A percentile compares a stretch with the other conserved stretches of the same genome.
Conservation (phyloP, 352 stramenopile genomes). For the Phytophthora foliorum region DNA sequence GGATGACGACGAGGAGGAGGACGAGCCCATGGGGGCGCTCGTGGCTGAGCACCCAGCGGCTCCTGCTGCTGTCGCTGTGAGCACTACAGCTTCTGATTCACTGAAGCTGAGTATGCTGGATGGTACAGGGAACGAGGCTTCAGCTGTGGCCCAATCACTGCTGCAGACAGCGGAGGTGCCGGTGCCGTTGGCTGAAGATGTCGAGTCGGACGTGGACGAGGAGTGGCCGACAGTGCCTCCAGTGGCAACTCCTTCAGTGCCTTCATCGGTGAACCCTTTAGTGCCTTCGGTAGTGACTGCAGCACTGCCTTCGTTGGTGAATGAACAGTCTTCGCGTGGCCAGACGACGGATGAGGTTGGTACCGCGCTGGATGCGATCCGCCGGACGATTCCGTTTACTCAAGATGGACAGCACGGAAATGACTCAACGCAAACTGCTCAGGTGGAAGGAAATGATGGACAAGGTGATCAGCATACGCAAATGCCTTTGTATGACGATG, state of each 20-base stretch:
- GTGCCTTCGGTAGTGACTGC: neutral
- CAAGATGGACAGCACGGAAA: neutral
- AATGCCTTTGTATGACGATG: conserved; percentile 9
- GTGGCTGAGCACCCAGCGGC: neutral
- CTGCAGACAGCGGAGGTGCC: conserved; percentile 10
- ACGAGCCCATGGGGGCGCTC: conserved; percentile 43
- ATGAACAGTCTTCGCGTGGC: conserved; percentile 2
- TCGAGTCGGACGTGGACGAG: conserved; percentile 75
- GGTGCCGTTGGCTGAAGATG: conserved; percentile 24
- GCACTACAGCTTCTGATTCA: conserved; percentile 14
- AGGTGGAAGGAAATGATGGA: neutral
- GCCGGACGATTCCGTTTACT: conserved; percentile 12
- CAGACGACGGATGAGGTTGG: conserved; percentile 19
- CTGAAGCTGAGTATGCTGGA: conserved; percentile 12
- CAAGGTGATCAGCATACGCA: conserved; percentile 2
- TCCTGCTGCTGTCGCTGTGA: neutral
- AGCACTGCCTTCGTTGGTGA: neutral
- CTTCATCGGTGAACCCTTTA: neutral
- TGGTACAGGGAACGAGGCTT: neutral
- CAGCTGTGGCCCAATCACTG: neutral
- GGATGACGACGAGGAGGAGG: conserved; percentile 68
- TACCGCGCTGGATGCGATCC: conserved; percentile 20
- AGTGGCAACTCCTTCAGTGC: neutral
- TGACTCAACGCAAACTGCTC: neutral
- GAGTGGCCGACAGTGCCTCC: conserved; percentile 48